phyloP scores from a whole-genome alignment of 2,329 filamentous ascomycete genomes.

The Aureobasidium sp. region DNA sequence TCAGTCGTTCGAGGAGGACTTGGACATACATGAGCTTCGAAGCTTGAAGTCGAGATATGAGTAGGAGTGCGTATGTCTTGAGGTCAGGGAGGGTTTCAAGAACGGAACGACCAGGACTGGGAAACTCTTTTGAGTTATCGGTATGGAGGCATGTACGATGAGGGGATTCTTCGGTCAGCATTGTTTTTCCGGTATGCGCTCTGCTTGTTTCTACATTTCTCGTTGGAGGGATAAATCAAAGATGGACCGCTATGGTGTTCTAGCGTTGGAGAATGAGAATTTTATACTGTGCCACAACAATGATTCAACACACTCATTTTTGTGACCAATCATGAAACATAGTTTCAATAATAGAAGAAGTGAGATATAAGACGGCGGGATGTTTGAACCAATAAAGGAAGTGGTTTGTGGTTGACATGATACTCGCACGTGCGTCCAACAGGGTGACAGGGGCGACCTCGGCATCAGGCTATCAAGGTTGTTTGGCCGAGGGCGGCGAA shows the following conservation, averaged over 20 bases:
- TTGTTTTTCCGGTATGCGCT: no score
- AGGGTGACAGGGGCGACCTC: slow-evolving; percentile 1
- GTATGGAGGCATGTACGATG: no score
- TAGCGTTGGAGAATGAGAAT: no score
- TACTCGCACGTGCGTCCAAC: neutral
- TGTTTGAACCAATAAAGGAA: neutral
- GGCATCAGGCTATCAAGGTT: slow-evolving; percentile 9
- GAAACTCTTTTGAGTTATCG: no score
- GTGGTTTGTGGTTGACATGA: neutral
- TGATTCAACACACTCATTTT: no score
- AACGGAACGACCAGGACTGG: neutral
- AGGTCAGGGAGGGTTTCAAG: neutral
- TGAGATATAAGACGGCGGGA: neutral
- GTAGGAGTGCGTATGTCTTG: neutral
- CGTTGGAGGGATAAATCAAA: no score
- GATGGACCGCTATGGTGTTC: no score
- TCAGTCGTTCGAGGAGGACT: neutral
- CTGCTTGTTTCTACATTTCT: no score
- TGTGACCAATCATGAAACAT: neutral
- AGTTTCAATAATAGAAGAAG: no score
- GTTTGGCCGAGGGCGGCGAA: slow-evolving; percentile 1
- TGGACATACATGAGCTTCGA: neutral
- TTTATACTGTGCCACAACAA: no score
- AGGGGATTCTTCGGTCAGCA: no score
- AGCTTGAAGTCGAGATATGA: neutral